Evolutionary conservation across 257 asterid species (phyloP).

Genomic region (Nicotiana tabacum): DNA sequence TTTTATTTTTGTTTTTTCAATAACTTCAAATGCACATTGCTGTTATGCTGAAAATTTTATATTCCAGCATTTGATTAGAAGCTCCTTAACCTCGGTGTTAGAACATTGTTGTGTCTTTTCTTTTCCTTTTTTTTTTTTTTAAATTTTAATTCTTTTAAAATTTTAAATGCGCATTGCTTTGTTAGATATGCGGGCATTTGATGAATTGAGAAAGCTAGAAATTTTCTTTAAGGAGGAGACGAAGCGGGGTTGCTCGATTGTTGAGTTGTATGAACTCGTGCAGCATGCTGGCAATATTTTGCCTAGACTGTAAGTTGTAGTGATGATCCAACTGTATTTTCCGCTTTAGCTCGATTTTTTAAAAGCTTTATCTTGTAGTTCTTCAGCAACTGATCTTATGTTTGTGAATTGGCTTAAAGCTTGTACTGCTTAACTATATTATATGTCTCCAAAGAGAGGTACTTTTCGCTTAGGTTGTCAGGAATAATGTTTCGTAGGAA

Average conservation of each 20-base stretch:
- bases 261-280: constrained; percentile 95
- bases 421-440: not conserved
- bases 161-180: constrained; percentile 13
- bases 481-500: not conserved
- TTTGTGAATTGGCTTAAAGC: not conserved
- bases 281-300: constrained; percentile 99
- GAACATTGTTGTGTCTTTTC: not conserved
- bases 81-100: not conserved
- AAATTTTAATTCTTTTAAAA: not conserved
- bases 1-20: not conserved
- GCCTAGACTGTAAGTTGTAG: constrained; percentile 74
- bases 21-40: not conserved
- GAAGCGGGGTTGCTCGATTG: constrained; percentile 82
- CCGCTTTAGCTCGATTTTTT: not conserved
- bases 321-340: not conserved
- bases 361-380: not conserved
- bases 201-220: constrained; percentile 90
- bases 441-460: not conserved
- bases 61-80: not conserved
- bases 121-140: not conserved
- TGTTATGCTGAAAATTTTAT: not conserved
- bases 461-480: not conserved
- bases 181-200: constrained; percentile 98
- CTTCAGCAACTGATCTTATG: not conserved
- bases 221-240: constrained; percentile 88